phyloP scores from a whole-genome alignment of 139 green algal genomes.

The Ettlia oleoabundans region DNA sequence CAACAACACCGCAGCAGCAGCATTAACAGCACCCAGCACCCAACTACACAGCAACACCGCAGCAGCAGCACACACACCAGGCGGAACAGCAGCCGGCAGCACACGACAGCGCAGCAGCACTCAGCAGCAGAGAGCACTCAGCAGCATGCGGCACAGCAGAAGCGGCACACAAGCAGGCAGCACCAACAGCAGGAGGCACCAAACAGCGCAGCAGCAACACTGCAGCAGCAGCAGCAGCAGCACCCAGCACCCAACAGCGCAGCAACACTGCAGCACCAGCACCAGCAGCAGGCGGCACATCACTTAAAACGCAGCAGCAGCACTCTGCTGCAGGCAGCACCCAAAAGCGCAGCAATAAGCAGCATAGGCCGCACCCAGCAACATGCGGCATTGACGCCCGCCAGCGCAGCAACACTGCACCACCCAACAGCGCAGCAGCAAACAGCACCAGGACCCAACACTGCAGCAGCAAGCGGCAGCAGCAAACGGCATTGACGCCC shows the following conservation, averaged over 20 bases:
- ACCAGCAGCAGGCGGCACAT: neutral
- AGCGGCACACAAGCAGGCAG: neutral
- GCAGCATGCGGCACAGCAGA: neutral
- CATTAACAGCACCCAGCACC: neutral
- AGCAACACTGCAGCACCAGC: neutral
- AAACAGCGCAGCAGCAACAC: neutral
- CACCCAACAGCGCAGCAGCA: neutral
- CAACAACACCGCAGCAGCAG: neutral
- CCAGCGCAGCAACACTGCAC: too few relatives aligned
- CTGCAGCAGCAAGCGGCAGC: neutral
- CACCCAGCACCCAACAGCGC: neutral
- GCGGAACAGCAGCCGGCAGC: too few relatives aligned
- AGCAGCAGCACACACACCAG: neutral
- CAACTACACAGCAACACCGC: neutral
- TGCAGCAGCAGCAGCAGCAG: neutral
- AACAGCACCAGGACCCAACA: too few relatives aligned
- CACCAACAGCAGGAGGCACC: neutral
- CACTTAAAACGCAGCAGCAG: neutral
- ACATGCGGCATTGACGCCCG: too few relatives aligned
- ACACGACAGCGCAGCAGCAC: too few relatives aligned
- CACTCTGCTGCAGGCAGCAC: neutral
- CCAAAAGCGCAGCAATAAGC: too few relatives aligned
- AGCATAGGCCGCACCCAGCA: neutral
- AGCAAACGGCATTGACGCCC: too few relatives aligned
- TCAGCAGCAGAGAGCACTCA: neutral